Base-by-base conservation (phyloP, 768 basidiomycete genomes). In the Stropharia rugosoannulata region DNA sequence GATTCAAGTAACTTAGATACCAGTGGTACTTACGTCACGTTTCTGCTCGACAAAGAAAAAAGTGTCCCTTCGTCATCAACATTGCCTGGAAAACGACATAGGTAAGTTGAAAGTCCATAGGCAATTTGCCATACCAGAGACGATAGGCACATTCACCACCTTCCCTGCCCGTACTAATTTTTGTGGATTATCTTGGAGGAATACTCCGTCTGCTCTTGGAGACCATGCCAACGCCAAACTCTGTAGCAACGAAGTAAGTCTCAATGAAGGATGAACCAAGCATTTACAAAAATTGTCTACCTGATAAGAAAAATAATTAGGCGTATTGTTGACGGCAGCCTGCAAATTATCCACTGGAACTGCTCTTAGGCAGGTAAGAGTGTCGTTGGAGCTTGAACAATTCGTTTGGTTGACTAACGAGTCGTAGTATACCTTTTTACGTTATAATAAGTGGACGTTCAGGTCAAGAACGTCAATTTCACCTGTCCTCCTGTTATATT, bases 251-350 rank as follows among this genome's bases (percentile, higher is more conserved):
- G 15, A 12, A 4, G 11, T 65, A 70, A 61, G 42, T 18, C 55
- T 11, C 35, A 16, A 38, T 11, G 5, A 2, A 46, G 32, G 22
- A 18, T 13, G 5, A 25, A 27, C 8, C 22, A 2, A 29, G 6
- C n/a, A 22, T n/a, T 10, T 11, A 43, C 29, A 13, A 41, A 1
- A 13, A 10, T 38, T 64, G 8, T 32, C 29, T 27, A 77, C 77
- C 68, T 79, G 75, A 55, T 75, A 79, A 9, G 73, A 66, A 51
- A 76, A 76, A 15, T 76, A 72, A 41, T 68, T 70, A 0, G 81
- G 81, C 4, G 75, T 73, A 2, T 67, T 63, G 49, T 82, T 70
- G 10, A 81, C 68, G 0, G 81, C 81, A 2, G 70, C 70, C 58
- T 77, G 74, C 22, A 83, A 66, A 1, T 36, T 53, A 1, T 67